Evolutionary conservation across 176 grass and related monocot species (phyloP).

Genomic region (Aegilops sharonensis): DNA sequence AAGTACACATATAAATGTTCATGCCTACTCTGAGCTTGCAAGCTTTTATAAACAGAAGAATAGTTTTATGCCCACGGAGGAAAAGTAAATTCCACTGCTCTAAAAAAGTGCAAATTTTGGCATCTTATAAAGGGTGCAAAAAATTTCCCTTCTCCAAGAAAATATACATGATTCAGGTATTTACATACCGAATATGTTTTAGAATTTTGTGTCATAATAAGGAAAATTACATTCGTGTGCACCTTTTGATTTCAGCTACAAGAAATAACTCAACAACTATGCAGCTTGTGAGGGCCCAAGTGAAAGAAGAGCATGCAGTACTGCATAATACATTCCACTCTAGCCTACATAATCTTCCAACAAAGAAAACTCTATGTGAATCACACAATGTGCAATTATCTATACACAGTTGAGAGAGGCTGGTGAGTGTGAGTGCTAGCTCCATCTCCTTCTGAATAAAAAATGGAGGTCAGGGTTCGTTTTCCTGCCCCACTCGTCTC

Average conservation of each 20-base stretch:
- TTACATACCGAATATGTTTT: background rate
- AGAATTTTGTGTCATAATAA: background rate
- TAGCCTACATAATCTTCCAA: background rate
- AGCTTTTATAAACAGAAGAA: background rate
- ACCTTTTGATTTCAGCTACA: background rate
- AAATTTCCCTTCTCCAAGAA: background rate
- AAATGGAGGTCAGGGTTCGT: conserved; percentile 25
- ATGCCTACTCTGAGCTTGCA: background rate
- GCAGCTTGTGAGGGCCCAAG: background rate
- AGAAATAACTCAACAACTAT: background rate
- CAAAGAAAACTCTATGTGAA: background rate
- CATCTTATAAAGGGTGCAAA: background rate
- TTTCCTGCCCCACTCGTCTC: conserved; percentile 10
- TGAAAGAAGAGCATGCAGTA: background rate
- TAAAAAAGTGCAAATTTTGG: background rate
- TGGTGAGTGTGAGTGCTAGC: background rate
- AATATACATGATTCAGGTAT: background rate
- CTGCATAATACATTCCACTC: too few relatives aligned
- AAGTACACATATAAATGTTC: background rate
- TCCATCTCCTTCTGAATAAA: conserved; percentile 20
- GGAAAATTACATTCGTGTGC: too few relatives aligned
- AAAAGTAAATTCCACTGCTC: background rate
- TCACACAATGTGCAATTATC: background rate
- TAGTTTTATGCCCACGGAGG: background rate
- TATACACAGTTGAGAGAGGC: background rate